Conservation (phyloP, 495 filamentous ascomycete genomes). For the Apodospora peruviana region DNA sequence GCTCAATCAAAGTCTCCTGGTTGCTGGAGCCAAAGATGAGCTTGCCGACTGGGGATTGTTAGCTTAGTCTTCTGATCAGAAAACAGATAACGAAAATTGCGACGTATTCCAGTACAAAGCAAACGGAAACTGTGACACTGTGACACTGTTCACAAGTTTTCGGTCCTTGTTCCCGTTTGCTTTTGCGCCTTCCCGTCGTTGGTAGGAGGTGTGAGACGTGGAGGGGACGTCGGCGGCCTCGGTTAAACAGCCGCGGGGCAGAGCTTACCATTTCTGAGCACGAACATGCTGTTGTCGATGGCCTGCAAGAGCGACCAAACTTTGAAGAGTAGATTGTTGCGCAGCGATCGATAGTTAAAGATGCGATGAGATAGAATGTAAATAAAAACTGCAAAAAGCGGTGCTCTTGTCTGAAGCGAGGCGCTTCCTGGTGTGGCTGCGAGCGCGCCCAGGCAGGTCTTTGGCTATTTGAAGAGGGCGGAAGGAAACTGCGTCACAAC, state of each 20-base stretch:
- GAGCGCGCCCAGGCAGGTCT: conserved; percentile 14
- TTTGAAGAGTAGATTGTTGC: no score
- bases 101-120: no score
- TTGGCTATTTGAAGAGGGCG: conserved; percentile 9
- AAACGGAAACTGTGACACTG: no score
- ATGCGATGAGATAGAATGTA: background rate
- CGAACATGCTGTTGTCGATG: conserved; percentile 18
- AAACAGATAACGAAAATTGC: background rate
- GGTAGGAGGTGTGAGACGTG: no score
- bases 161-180: no score
- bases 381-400: no score
- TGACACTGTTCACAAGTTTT: no score
- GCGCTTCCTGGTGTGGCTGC: no score
- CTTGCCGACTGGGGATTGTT: conserved; percentile 64
- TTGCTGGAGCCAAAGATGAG: conserved; percentile 89
- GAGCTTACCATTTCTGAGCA: conserved; percentile 26
- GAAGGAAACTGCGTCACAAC: conserved; percentile 27
- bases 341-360: no score
- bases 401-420: no score
- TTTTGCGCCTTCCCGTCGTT: no score
- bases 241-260: conserved; percentile 4
- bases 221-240: background rate
- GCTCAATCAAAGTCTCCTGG: conserved; percentile 84
- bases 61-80: conserved; percentile 1
- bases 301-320: no score